Conservation (phyloP, 306 rosid genomes). For the Biancaea sappan region DNA sequence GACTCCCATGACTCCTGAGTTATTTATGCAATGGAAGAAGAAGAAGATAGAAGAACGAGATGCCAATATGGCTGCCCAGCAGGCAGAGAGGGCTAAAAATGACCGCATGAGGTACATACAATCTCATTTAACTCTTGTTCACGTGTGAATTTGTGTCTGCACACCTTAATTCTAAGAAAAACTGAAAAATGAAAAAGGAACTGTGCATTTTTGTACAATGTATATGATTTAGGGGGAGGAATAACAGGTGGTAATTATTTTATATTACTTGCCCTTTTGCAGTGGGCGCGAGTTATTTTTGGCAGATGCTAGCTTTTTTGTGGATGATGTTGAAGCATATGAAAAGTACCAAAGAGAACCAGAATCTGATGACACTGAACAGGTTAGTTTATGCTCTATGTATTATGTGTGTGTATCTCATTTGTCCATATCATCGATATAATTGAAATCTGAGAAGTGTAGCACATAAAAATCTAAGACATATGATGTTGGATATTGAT, state of each 20-base stretch:
- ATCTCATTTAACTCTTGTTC: background rate
- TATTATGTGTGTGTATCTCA: slow-evolving; percentile 6
- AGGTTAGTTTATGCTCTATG: slow-evolving; percentile 47
- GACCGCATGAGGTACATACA: slow-evolving; percentile 81
- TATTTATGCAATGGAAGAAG: slow-evolving; percentile 67
- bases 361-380: slow-evolving; percentile 49
- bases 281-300: slow-evolving; percentile 83
- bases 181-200: slow-evolving; percentile 32
- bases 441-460: background rate
- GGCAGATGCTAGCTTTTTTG: slow-evolving; percentile 85
- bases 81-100: slow-evolving; percentile 68
- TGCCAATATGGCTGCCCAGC: slow-evolving; percentile 61
- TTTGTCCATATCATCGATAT: background rate
- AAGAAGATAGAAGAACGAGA: slow-evolving; percentile 60
- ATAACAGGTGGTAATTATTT: slow-evolving; percentile 20
- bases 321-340: slow-evolving; percentile 92
- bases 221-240: background rate
- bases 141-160: background rate
- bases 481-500: background rate
- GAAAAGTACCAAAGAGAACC: slow-evolving; percentile 73
- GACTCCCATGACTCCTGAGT: slow-evolving; percentile 61
- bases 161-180: slow-evolving; percentile 38
- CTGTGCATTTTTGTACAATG: slow-evolving; percentile 20
- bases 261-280: slow-evolving; percentile 28
- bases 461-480: slow-evolving; percentile 13